A percentile compares a stretch with the other conserved stretches of the same genome.
phyloP scores from a whole-genome alignment of 495 filamentous ascomycete genomes.

The Daldinia vernicosa region DNA sequence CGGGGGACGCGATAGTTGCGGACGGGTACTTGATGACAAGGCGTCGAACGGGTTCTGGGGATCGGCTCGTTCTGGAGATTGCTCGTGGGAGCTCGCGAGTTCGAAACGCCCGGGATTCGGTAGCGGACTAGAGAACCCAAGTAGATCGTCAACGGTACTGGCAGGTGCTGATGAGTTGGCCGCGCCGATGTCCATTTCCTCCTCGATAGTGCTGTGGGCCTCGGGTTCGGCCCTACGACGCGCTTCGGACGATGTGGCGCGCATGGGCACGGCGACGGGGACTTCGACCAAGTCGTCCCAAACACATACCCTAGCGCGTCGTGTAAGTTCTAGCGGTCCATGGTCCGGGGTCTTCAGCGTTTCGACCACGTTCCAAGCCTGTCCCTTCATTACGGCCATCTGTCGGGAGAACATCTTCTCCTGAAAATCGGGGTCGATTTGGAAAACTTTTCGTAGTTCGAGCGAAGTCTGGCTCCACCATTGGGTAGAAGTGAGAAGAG shows the following conservation, averaged over 20 bases:
- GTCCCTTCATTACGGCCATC: conserved; percentile 98
- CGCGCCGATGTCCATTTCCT: conserved; percentile 92
- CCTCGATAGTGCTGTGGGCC: conserved; percentile 57
- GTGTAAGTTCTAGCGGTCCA: conserved; percentile 90
- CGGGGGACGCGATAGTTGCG: conserved; percentile 15
- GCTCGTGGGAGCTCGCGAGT: conserved; percentile 62
- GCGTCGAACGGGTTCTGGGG: conserved; percentile 34
- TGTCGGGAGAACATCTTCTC: conserved; percentile 97
- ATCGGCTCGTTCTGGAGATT: conserved; percentile 39
- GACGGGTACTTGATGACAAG: conserved; percentile 3
- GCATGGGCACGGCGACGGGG: conserved; percentile 89
- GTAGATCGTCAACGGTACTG: conserved; percentile 65
- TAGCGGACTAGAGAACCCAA: conserved; percentile 70
- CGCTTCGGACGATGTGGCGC: conserved; percentile 80
- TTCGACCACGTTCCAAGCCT: conserved; percentile 99
- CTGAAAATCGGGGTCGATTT: conserved; percentile 93
- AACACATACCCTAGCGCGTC: conserved; percentile 88
- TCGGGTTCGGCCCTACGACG: conserved; percentile 63
- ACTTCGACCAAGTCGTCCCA: conserved; percentile 99
- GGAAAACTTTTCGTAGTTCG: conserved; percentile 82
- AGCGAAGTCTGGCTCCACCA: conserved; percentile 98
- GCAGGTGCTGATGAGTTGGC: conserved; percentile 65
- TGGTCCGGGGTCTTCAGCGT: conserved; percentile 92
- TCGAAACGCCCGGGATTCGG: conserved; percentile 90
- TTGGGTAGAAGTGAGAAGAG: conserved; percentile 86